These are phyloP conservation scores for Syzygium aqueum DNA, from an alignment of 345 rosid species.

Conservation along the genomic window DNA sequence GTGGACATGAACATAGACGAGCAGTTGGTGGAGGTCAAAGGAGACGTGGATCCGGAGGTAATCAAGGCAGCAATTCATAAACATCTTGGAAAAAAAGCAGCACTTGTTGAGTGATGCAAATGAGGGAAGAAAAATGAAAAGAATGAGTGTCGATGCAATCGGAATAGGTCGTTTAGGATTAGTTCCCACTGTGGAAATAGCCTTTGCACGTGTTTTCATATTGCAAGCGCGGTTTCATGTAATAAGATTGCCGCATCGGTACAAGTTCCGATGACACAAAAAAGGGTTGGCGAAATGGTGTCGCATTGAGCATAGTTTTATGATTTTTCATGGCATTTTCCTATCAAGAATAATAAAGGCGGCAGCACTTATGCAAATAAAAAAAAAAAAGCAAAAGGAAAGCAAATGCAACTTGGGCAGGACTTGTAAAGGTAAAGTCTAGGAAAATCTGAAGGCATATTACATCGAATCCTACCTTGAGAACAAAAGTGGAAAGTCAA, in stretches of 20 bases:
- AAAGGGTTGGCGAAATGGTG: not conserved
- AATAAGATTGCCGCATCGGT: not conserved
- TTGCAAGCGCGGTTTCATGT: not conserved
- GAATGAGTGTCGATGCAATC: not conserved
- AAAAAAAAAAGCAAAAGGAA: no score
- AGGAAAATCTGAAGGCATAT: not conserved
- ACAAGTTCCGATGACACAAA: not conserved
- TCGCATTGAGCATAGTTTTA: not conserved
- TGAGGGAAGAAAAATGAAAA: not conserved
- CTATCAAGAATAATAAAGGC: no score
- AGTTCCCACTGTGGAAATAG: not conserved
- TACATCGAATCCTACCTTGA: not conserved
- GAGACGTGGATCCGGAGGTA: not conserved
- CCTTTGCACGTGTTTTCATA: not conserved
- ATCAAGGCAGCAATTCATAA: not conserved
- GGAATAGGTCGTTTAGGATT: not conserved
- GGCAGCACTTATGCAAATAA: no score
- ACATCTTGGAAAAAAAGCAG: not conserved
- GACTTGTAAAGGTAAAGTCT: not conserved
- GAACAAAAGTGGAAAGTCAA: not conserved
- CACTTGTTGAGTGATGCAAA: not conserved
- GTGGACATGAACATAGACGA: not conserved
- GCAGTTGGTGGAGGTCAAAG: not conserved
- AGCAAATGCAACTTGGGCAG: not conserved
- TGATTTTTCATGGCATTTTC: not conserved